phyloP scores from a whole-genome alignment of 2,329 filamentous ascomycete species.

The Cadophora luteo-olivacea region DNA sequence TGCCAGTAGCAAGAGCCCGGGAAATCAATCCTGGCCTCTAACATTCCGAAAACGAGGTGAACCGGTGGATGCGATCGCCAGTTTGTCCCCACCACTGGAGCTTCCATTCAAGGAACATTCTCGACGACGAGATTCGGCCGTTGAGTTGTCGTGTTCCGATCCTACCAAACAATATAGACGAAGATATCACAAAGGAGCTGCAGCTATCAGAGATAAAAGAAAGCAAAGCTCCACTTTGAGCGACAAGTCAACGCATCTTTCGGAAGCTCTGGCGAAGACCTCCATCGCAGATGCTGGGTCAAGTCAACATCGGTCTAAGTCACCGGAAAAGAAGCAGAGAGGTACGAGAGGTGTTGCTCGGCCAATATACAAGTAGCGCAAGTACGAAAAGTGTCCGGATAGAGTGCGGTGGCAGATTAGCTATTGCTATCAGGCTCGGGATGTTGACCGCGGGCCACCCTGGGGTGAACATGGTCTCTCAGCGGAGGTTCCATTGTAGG shows the following conservation, averaged over 20 bases:
- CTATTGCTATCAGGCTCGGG: background rate
- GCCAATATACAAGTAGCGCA: background rate
- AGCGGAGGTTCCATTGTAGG: too few relatives aligned
- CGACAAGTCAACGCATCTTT: background rate
- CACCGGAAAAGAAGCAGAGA: slow-evolving; percentile 7
- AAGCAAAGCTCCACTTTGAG: background rate
- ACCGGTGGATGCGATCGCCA: background rate
- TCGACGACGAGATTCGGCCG: background rate
- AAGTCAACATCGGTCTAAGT: background rate
- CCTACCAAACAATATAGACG: background rate
- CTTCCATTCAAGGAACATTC: background rate
- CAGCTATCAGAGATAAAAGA: background rate
- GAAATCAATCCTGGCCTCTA: background rate
- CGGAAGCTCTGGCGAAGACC: background rate
- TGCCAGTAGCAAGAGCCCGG: background rate
- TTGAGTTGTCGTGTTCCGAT: background rate
- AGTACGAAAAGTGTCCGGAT: too few relatives aligned
- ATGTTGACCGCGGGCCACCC: too few relatives aligned
- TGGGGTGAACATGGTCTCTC: too few relatives aligned
- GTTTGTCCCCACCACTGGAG: background rate
- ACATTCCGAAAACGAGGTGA: background rate
- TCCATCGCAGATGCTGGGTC: background rate
- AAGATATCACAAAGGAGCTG: background rate
- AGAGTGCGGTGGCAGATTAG: background rate
- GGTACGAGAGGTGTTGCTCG: background rate